Conservation (phyloP, 805 yeast genomes). For the Lachancea lanzarotensis region DNA sequence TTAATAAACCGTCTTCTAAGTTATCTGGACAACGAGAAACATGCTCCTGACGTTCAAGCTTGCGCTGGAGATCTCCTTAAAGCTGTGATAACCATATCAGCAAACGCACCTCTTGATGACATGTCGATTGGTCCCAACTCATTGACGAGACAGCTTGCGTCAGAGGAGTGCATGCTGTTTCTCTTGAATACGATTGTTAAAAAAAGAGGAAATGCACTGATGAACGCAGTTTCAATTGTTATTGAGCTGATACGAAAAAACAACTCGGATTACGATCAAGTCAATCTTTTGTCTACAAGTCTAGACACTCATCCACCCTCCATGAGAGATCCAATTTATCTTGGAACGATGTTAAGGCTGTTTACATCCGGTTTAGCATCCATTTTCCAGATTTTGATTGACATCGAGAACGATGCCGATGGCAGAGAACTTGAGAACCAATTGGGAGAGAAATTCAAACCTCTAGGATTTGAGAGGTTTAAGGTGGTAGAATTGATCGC, state of each 20-base stretch:
- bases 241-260: conserved; percentile 92
- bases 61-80: conserved; percentile 93
- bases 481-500: conserved; percentile 89
- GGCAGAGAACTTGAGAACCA: conserved; percentile 47
- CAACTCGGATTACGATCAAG: conserved; percentile 88
- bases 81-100: conserved; percentile 89
- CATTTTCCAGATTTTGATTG: conserved; percentile 18
- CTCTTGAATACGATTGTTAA: conserved; percentile 65
- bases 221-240: conserved; percentile 86
- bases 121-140: conserved; percentile 93
- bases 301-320: conserved; percentile 82
- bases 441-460: conserved; percentile 53
- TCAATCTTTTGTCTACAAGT: conserved; percentile 68
- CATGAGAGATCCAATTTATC: conserved; percentile 80
- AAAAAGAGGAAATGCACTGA: conserved; percentile 70
- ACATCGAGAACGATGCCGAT: conserved; percentile 16
- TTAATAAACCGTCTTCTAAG: conserved; percentile 66
- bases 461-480: conserved; percentile 86
- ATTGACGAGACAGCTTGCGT: conserved; percentile 78
- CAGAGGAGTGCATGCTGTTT: conserved; percentile 52
- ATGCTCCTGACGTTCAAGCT: conserved; percentile 62
- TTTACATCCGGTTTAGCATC: conserved; percentile 56
- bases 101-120: conserved; percentile 70
- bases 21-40: conserved; percentile 52
- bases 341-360: conserved; percentile 71